Evolutionary conservation across 2,329 filamentous ascomycete species (phyloP), one percentile per base, ranked within the genome.

Genomic region (Zymoseptoria crescenta): DNA sequence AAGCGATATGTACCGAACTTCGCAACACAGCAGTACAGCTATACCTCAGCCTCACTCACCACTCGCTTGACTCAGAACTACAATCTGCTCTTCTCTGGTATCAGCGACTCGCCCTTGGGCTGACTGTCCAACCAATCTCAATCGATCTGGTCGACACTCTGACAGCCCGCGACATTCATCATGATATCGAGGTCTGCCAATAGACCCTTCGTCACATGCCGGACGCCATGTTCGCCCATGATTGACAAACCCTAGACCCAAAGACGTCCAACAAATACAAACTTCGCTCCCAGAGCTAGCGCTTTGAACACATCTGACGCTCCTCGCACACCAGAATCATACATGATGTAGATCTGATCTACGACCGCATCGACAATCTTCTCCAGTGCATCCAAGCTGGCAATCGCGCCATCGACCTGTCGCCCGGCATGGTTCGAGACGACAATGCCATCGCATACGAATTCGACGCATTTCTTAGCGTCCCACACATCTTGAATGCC

Each of bases 391-490:
- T 86, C 83, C 55, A 86, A 69, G 66, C 79, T 83, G 10, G 79
- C 83, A 58, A 83, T 75, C 2, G 83, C 82, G 0, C 83, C 83
- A 64, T 86, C 83, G 1, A 86, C 81, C 70, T 86, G 83, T 20
- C 87, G 73, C 0, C 87, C 87, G 1, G 87, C 87, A 69, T 91
- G 87, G 65, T 91, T 91, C 13, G 80, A 83, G 1, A 90, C 76
- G 1, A 90, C 79, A 53, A 91, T 87, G 0, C 83, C 87, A 64
- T 89, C 83, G 2, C n/a, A 81, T 0, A 84, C 86, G 10, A 79
- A 68, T 55, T 86, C 79, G 41, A 85, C 78, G 1, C 84, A 84
- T 64, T 76, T 78, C 56, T 78, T 75, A 13, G 87, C 87, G 70
- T 91, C 87, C 49, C 77, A 76, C 0, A 83, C 81, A 13, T 81